These are phyloP conservation scores for Xylaria sp. DNA, from an alignment of 495 filamentous ascomycete species.

Conservation along the genomic window DNA sequence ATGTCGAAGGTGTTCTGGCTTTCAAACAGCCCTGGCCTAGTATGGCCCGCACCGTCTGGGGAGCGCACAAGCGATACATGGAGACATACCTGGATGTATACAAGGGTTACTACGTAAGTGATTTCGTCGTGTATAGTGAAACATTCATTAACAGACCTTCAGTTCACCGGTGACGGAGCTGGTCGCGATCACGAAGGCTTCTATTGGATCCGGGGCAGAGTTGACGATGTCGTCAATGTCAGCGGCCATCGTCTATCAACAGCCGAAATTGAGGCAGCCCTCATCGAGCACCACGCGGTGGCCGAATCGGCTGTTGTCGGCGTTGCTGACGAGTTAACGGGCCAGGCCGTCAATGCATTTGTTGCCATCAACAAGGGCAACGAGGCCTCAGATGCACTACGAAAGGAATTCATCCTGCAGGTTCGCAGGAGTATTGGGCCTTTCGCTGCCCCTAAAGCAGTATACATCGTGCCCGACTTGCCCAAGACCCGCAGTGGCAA, in stretches of 20 bases:
- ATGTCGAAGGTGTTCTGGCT: slow-evolving; percentile 96
- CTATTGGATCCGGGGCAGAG: slow-evolving; percentile 99
- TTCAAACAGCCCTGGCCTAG: slow-evolving; percentile 99
- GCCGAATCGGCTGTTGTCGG: slow-evolving; percentile 97
- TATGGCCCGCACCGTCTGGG: slow-evolving; percentile 99
- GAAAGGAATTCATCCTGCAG: slow-evolving; percentile 92
- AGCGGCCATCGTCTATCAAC: slow-evolving; percentile 95
- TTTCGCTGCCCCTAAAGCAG: slow-evolving; percentile 93
- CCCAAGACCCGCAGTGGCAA: slow-evolving; percentile 97
- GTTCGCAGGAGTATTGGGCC: slow-evolving; percentile 97
- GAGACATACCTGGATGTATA: slow-evolving; percentile 98
- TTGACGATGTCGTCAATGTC: slow-evolving; percentile 98
- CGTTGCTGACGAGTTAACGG: slow-evolving; percentile 89
- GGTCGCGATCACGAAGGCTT: slow-evolving; percentile 98
- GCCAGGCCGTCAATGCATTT: slow-evolving; percentile 97
- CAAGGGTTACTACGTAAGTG: slow-evolving; percentile 93
- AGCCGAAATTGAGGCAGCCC: slow-evolving; percentile 95
- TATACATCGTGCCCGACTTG: slow-evolving; percentile 88
- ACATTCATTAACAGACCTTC: slow-evolving; percentile 39
- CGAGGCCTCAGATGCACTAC: slow-evolving; percentile 78
- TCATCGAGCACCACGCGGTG: slow-evolving; percentile 88
- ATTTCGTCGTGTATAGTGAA: slow-evolving; percentile 2
- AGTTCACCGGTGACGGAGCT: slow-evolving; percentile 99
- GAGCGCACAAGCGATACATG: slow-evolving; percentile 97
- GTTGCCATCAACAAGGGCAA: slow-evolving; percentile 89